phyloP scores from a whole-genome alignment of 1,284 basidiomycete genomes.

The Polyporus tsugae region DNA sequence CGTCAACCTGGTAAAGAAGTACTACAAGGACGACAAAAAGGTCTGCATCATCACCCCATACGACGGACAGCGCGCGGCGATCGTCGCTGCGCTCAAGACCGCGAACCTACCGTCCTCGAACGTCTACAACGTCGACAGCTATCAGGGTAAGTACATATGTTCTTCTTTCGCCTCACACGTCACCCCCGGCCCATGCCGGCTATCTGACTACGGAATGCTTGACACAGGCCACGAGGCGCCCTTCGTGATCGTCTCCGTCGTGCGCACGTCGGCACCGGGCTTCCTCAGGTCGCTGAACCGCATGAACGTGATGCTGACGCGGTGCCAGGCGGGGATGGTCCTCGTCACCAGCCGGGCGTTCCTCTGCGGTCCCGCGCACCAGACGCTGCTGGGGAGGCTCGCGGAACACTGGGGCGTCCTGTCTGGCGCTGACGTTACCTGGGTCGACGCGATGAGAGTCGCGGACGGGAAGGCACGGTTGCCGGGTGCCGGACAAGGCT shows the following conservation, averaged over 20 bases:
- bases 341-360: slow-evolving; percentile 37
- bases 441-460: slow-evolving; percentile 23
- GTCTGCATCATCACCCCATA: slow-evolving; percentile 78
- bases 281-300: slow-evolving; percentile 65
- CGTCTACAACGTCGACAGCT: slow-evolving; percentile 74
- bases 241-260: slow-evolving; percentile 67
- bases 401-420: slow-evolving; percentile 25
- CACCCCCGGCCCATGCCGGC: not conserved
- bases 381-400: slow-evolving; percentile 29
- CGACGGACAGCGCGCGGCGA: slow-evolving; percentile 65
- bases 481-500: slow-evolving; percentile 11
- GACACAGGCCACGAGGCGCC: slow-evolving; percentile 49
- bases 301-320: slow-evolving; percentile 70
- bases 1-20: slow-evolving; percentile 47
- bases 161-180: not conserved
- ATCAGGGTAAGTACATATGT: slow-evolving; percentile 55
- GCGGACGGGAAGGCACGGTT: slow-evolving; percentile 17
- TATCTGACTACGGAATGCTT: not conserved
- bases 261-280: slow-evolving; percentile 64
- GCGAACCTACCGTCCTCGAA: slow-evolving; percentile 56
- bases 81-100: slow-evolving; percentile 58
- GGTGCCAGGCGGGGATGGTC: slow-evolving; percentile 34
- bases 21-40: slow-evolving; percentile 33
- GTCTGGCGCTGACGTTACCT: not conserved
- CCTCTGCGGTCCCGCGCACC: slow-evolving; percentile 22